Evolutionary conservation across 2,329 filamentous ascomycete species (phyloP), one percentile per base, ranked within the genome.

Genomic region (Hymenoscyphus infarciens): DNA sequence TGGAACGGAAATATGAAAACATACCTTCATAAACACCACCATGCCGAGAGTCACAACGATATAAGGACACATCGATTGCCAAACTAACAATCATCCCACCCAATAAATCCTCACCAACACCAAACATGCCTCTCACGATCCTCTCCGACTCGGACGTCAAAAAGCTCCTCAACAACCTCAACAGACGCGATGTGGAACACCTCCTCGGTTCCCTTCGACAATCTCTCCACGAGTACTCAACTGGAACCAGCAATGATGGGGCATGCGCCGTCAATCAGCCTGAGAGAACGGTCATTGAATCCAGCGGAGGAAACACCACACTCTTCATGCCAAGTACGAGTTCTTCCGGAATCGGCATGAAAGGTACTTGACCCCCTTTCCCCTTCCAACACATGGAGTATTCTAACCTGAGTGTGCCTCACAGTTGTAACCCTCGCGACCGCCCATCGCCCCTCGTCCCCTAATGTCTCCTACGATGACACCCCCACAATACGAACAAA

Each of bases 251-350:
- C 19, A 66, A 67, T 31, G 67, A 71, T n/a, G 70, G 69, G 22
- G 63, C 63, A 53, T 70, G 66, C 61, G 70, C 81, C 3, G 79
- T 82, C 61, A 80, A 87, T 67, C 84, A 87, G 68, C 86, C 85
- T 5, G 64, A 80, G 61, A 79, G 83, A 35, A 79, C 79, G 10
- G 75, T 79, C 0, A 78, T 85, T 7, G 73, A 80, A 49, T 82
- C 81, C 29, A 74, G 73, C 0, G 82, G 81, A 16, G 80, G 80
- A 49, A 78, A 81, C 33, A 87, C 84, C 19, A 90, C 87, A 1
- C 76, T 92, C 25, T 92, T 91, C 72, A 91, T 92, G 87, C 89
- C 89, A 0, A 88, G 88, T 1, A 85, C 82, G 27, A 86, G 86
- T 63, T 83, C 83, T 0, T 74, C 77, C 7, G 85, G 84, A 31